Percentiles rank a stretch among this genome's conserved stretches.
Evolutionary conservation across 2,329 filamentous ascomycete species (phyloP).

Genomic region (Trichoderma sp.): DNA sequence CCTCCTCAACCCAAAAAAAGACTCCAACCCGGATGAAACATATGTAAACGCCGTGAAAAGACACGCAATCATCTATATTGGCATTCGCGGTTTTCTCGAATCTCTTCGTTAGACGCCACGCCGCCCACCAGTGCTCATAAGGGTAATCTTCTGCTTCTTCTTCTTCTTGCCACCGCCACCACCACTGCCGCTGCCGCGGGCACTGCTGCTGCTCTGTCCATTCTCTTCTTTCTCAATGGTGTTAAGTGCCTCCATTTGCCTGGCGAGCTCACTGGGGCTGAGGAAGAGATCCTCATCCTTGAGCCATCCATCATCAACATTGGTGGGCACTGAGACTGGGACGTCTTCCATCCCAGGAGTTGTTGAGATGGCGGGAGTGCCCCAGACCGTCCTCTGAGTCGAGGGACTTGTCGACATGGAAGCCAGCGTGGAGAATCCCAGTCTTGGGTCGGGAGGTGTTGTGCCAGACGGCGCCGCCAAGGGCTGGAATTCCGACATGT

Average conservation of each 20-base stretch:
- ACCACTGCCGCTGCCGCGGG: constrained; percentile 25
- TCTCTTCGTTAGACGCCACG: constrained; percentile 41
- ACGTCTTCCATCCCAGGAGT: constrained; percentile 56
- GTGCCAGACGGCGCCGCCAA: constrained; percentile 52
- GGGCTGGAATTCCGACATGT: constrained; percentile 66
- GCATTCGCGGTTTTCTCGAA: background rate
- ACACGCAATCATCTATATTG: background rate
- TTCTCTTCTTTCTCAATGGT: constrained; percentile 36
- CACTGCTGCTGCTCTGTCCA: constrained; percentile 25
- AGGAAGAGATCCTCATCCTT: constrained; percentile 68
- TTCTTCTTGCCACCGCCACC: constrained; percentile 59
- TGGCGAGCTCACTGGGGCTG: constrained; percentile 57
- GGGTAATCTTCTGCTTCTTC: constrained; percentile 71
- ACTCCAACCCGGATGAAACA: background rate
- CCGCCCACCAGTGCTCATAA: constrained; percentile 68
- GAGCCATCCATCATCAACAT: constrained; percentile 77
- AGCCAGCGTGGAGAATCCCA: constrained; percentile 68
- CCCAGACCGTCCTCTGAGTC: constrained; percentile 82
- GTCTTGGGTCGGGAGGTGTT: constrained; percentile 58
- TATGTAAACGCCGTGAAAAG: background rate
- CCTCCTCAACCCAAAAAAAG: background rate
- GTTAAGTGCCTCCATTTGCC: constrained; percentile 59
- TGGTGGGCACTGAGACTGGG: constrained; percentile 26
- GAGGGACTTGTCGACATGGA: constrained; percentile 81
- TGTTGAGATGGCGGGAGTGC: constrained; percentile 69